Base-by-base conservation (phyloP, 2,329 filamentous ascomycete genomes). In the Calonectria ilicicola region DNA sequence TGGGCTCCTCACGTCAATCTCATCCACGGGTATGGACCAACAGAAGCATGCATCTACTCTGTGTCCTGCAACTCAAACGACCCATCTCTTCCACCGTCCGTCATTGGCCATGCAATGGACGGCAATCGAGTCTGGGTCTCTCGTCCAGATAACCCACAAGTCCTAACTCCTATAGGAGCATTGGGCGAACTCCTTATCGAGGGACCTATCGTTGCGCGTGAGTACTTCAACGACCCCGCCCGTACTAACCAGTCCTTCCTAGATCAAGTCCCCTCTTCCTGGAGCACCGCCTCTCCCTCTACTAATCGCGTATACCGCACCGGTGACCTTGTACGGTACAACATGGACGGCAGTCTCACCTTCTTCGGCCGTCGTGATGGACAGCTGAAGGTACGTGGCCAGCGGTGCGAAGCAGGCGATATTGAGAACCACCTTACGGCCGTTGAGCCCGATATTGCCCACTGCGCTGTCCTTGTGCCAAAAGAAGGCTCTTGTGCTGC, bases 321-420 rank as follows among this genome's bases (percentile, higher is more conserved):
- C 1, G 79, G 79, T 9, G 79, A 81, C 44, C 51, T 78, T 21
- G 78, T 77, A 1, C 60, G 80, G 49, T 87, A 87, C 38, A 78
- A 84, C 47, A 75, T 42, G 10, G 73, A 76, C 29, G 77, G 77
- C 9, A 68, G 42, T 19, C 46, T 81, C 12, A 58, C 65, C 1
- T 79, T 72, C 69, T 62, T 80, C n/a, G 76, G 80, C 42, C 75
- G 80, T 1, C 76, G 75, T 23, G 80, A 82, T 51, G 64, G 66
- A 8, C 79, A 82, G 56, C 74, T 81, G 27, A 83, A 83, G 71
- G 69, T 82, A 26, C 75, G 74, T 12, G 79, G 80, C 17, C 78
- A 82, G 35, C 74, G 79, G 1, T 38, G 69, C 21, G 70, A 72
- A 35, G 66, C 63, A 26, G 60, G 65, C 23, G 70, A 72, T 60